Base-by-base conservation (phyloP, 2,329 filamentous ascomycete species). In the Beauveria scarabaeidicola region DNA sequence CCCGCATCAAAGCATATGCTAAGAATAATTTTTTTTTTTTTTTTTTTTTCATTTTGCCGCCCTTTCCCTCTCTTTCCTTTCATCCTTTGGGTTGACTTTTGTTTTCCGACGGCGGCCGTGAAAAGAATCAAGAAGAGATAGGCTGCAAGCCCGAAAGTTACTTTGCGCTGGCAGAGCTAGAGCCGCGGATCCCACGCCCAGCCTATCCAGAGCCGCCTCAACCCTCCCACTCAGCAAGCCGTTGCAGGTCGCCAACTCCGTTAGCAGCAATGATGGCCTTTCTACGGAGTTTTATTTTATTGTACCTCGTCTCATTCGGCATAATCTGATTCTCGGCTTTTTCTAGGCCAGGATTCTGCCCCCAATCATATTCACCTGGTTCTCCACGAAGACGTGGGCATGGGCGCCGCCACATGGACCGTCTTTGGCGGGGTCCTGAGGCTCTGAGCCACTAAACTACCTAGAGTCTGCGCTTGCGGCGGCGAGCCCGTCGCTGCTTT, bases 141-240 rank as follows among this genome's bases (percentile, higher is more conserved):
- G 25, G n/a, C 21, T 11, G 48, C 48, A 36, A 51, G 29, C 48
- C 44, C 36, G 10, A 57, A 41, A 41, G 7, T 13, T 40, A n/a
- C 29, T 27, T 48, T 36, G n/a, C 32, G 32, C 19, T 52, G 51
- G 32, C 51, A 38, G 21, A 29, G 9, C 32, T 47, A 44, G 32
- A 52, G 38, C 52, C 40, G 38, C 21, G 36, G 52, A 15, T n/a
- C 56, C 56, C 56, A 15, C 36, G 5, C 8, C 40, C 47, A 50
- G 56, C 56, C 56, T 58, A 58, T 58, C 56, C 56, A 52, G 48
- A 52, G 56, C 47, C 38, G 25, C 56, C 29, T 36, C 56, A 58
- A 29, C 56, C 56, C 56, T 52, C 47, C 56, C 36, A 41, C 47
- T 13, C 19, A n/a, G 43, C 17, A 44, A 58, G 47, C 44, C 52